These are phyloP conservation scores for Nothomitra cinnamomea DNA, from an alignment of 2,329 filamentous ascomycete genomes.

Conservation along the genomic window DNA sequence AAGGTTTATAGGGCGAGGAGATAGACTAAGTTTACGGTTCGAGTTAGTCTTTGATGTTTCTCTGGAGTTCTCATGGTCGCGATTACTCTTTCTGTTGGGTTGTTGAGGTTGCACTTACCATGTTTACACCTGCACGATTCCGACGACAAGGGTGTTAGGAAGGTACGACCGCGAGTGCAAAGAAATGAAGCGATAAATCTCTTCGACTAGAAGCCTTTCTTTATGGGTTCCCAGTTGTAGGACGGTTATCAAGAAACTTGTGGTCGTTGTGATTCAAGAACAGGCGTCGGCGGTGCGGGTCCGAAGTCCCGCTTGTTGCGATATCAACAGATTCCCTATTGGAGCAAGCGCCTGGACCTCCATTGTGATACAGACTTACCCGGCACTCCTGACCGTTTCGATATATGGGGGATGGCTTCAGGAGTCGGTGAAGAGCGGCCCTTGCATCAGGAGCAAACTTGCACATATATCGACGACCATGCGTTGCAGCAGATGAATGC, in stretches of 20 bases:
- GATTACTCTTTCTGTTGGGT: neutral
- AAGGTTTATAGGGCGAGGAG: constrained; percentile 20
- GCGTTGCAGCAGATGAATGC: neutral
- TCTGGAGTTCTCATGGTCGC: neutral
- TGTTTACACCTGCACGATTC: neutral
- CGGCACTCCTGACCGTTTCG: neutral
- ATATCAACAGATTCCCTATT: constrained; percentile 1
- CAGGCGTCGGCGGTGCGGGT: neutral
- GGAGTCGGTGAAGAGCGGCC: neutral
- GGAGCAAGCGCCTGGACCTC: neutral
- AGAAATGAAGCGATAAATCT: neutral
- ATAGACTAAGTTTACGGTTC: neutral
- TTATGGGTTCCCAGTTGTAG: too few relatives aligned
- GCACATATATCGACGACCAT: neutral
- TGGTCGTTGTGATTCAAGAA: neutral
- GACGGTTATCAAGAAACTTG: too few relatives aligned
- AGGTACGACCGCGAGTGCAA: neutral
- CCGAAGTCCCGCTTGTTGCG: neutral
- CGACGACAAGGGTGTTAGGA: neutral
- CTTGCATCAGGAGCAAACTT: neutral
- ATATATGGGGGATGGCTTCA: neutral
- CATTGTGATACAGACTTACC: neutral
- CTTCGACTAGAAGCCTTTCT: neutral
- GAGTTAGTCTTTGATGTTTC: neutral
- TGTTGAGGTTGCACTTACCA: constrained; percentile 1